Conservation (phyloP, 192 early-diverging fungal species). For the Ramicandelaber brevisporus region DNA sequence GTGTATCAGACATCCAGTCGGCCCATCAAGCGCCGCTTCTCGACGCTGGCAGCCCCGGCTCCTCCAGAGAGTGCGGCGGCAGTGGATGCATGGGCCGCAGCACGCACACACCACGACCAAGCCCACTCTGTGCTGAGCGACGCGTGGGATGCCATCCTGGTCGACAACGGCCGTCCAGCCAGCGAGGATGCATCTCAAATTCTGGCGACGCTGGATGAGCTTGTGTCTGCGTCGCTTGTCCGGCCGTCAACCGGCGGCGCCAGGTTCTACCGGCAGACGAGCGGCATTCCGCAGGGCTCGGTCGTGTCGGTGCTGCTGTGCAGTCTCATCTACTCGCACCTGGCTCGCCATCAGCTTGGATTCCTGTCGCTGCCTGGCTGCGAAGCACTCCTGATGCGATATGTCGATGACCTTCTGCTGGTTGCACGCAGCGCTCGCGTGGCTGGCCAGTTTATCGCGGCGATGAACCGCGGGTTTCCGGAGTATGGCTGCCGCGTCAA, state of each 20-base stretch:
- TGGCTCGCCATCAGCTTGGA: slow-evolving; percentile 29
- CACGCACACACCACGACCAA: slow-evolving; percentile 12
- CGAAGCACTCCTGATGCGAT: slow-evolving; percentile 36
- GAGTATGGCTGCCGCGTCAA: slow-evolving; percentile 58
- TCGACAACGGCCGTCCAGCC: slow-evolving; percentile 39
- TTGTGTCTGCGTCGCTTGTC: slow-evolving; percentile 40
- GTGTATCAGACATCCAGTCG: slow-evolving; percentile 7
- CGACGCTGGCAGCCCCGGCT: slow-evolving; percentile 6
- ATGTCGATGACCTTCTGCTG: slow-evolving; percentile 68
- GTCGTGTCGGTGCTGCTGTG: slow-evolving; percentile 65
- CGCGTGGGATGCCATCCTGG: slow-evolving; percentile 28
- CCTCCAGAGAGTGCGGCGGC: no score
- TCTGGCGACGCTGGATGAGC: slow-evolving; percentile 22
- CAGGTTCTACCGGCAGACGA: slow-evolving; percentile 32
- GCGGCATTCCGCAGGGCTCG: slow-evolving; percentile 84
- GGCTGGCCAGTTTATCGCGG: slow-evolving; percentile 22
- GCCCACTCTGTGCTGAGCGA: slow-evolving; percentile 15
- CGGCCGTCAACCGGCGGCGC: slow-evolving; percentile 28
- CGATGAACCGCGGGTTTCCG: slow-evolving; percentile 28
- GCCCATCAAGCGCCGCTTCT: background rate
- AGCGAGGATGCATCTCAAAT: slow-evolving; percentile 22
- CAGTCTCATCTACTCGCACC: slow-evolving; percentile 57
- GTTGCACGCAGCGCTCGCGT: slow-evolving; percentile 26
- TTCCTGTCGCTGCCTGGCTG: slow-evolving; percentile 13
- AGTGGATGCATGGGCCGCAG: no score